phyloP scores from a whole-genome alignment of 306 rosid species.

The Begonia fuchsioides region DNA sequence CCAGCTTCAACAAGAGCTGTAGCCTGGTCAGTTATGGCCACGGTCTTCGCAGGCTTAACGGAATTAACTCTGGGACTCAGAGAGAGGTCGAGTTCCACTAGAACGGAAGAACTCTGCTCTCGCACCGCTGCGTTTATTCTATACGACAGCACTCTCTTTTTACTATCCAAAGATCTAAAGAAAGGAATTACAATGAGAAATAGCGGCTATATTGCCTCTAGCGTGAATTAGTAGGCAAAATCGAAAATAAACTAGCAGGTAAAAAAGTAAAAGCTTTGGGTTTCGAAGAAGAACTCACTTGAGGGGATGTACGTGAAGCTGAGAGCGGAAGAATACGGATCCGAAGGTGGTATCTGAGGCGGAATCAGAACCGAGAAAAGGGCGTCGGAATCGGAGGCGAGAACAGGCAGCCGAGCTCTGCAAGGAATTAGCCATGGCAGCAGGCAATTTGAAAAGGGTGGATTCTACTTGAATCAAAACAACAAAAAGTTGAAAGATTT shows the following conservation, averaged over 20 bases:
- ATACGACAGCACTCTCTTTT: slow-evolving; percentile 7
- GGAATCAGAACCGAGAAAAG: slow-evolving; percentile 5
- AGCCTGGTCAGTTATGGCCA: slow-evolving; percentile 76
- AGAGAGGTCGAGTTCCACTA: slow-evolving; percentile 32
- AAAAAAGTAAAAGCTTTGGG: neutral
- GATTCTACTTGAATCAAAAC: neutral
- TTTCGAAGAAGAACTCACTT: slow-evolving; percentile 4
- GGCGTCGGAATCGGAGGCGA: slow-evolving; percentile 10
- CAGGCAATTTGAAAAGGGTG: neutral
- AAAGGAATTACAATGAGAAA: neutral
- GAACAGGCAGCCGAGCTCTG: slow-evolving; percentile 10
- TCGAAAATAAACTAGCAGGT: neutral
- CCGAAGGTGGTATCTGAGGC: slow-evolving; percentile 10
- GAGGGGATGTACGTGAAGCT: slow-evolving; percentile 14
- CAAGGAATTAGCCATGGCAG: slow-evolving; percentile 27
- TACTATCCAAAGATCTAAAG: slow-evolving; percentile 13
- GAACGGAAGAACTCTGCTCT: slow-evolving; percentile 34
- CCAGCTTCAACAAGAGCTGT: slow-evolving; percentile 82
- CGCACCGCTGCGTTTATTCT: slow-evolving; percentile 7
- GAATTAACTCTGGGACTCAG: slow-evolving; percentile 81
- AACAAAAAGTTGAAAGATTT: neutral
- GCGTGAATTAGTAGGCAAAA: too few species aligned
- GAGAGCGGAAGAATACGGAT: slow-evolving; percentile 26
- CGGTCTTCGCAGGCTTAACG: slow-evolving; percentile 69
- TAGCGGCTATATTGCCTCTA: neutral